Base-by-base conservation (phyloP, 139 green algal genomes). In the Chlamydomonas eustigma region DNA sequence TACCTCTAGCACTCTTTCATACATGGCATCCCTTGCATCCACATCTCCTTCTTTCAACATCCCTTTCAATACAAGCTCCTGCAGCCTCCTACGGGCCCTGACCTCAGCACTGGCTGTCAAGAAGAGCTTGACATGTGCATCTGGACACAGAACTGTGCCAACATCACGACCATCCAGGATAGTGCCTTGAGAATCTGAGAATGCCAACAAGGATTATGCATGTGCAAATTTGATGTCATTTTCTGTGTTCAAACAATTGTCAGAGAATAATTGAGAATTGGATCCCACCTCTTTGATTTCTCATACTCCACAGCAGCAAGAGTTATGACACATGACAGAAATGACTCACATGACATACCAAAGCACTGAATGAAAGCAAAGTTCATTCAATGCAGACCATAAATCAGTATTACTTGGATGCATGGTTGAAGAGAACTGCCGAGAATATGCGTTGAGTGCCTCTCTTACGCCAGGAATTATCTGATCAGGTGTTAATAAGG, bases 121-220 rank as follows among this genome's bases (percentile, higher is more conserved):
- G 34, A 64, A 75, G 5, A 75, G 36, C 68, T 75, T 75, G 33
- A 63, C 32, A 36, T 52, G n/a, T 5, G 68, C 68, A 31, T 52
- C 3, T 25, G 68, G 68, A 12, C 35, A 50, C 34, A 75, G 28
- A 25, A 75, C 68, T 2, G 68, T 75, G 24, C 68, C 68, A 4
- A 75, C 68, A 63, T 75, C 68, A 31, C 68, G 68, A 30, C 68
- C 68, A 63, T 75, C 68, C 37, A 75, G 68, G 2, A 75, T 30
- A 34, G 68, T n/a, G 31, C 68, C 68, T 22, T 70, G 63, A 28
- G 18, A 70, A 35, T 28, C 63, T 70, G 44, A 18, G 18, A 18
- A 58, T n/a, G n/a, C n/a, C n/a, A n/a, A n/a, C n/a, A n/a, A n/a
- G n/a, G n/a, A n/a, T n/a, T n/a, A n/a, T n/a, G n/a, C n/a, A n/a